phyloP scores from a whole-genome alignment of 2,329 filamentous ascomycete species.

The Lachnellula hyalina region DNA sequence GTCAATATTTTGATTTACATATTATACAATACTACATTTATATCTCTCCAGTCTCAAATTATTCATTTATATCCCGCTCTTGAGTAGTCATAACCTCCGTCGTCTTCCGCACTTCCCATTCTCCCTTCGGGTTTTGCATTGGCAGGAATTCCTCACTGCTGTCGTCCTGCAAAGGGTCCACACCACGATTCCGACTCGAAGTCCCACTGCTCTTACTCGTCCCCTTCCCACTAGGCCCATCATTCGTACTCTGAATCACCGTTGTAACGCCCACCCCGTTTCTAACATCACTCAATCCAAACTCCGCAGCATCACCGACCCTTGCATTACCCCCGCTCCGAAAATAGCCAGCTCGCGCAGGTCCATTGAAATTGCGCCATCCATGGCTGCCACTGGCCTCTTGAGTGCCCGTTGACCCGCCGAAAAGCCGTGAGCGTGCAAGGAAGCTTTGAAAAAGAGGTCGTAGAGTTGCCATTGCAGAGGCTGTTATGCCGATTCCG shows the following conservation, averaged over 20 bases:
- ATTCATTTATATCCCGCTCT: background rate
- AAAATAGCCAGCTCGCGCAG: constrained; percentile 5
- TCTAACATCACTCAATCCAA: constrained; percentile 11
- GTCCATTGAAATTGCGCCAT: background rate
- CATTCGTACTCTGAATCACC: constrained; percentile 8
- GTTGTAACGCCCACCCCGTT: constrained; percentile 10
- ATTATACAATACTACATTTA: background rate
- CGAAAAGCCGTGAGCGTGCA: constrained; percentile 12
- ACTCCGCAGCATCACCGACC: background rate
- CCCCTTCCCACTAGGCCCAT: background rate
- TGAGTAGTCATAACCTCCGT: constrained; percentile 9
- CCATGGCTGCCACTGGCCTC: background rate
- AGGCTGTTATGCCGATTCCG: constrained; percentile 22
- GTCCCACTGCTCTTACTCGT: background rate
- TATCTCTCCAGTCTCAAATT: background rate
- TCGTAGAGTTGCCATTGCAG: constrained; percentile 22
- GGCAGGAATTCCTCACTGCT: constrained; percentile 12
- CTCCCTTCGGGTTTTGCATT: background rate
- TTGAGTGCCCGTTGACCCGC: constrained; percentile 1
- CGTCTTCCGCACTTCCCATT: constrained; percentile 12
- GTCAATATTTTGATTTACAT: no score
- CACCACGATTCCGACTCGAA: constrained; percentile 4
- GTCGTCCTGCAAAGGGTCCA: constrained; percentile 8
- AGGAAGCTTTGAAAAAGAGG: constrained; percentile 23
- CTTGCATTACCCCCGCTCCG: constrained; percentile 4